Conservation (phyloP, 257 asterid genomes). For the Nicotiana tabacum region DNA sequence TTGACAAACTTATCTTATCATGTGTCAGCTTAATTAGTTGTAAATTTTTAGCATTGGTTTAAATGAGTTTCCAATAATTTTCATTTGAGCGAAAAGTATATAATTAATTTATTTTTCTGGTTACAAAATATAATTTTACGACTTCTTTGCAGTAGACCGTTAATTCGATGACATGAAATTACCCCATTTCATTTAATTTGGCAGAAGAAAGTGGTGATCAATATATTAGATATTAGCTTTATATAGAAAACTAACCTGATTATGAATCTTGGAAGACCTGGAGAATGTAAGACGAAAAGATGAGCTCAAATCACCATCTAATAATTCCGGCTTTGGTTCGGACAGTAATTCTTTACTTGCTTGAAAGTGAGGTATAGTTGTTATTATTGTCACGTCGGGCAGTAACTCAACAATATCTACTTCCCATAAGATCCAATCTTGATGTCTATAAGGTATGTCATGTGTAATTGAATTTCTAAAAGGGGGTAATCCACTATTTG, state of each 20-base stretch:
- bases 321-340: background rate
- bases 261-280: background rate
- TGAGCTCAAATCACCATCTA: background rate
- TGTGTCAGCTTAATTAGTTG: too few relatives aligned
- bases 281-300: background rate
- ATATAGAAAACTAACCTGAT: background rate
- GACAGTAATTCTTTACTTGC: too few relatives aligned
- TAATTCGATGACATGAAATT: too few relatives aligned
- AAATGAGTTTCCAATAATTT: too few relatives aligned
- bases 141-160: too few relatives aligned
- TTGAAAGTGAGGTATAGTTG: too few relatives aligned
- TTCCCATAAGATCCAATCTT: conserved; percentile 15
- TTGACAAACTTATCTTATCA: too few relatives aligned
- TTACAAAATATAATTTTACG: too few relatives aligned
- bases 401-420: conserved; percentile 20
- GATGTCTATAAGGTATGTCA: background rate
- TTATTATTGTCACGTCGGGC: conserved; percentile 17
- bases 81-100: too few relatives aligned
- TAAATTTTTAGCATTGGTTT: too few relatives aligned
- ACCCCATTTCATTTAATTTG: background rate
- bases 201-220: background rate
- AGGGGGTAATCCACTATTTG: conserved; percentile 4
- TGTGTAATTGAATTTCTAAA: conserved; percentile 12
- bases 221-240: background rate
- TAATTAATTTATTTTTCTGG: background rate